These are phyloP conservation scores for Acidomyces sp. DNA, from an alignment of 495 filamentous ascomycete genomes.

Conservation along the genomic window DNA sequence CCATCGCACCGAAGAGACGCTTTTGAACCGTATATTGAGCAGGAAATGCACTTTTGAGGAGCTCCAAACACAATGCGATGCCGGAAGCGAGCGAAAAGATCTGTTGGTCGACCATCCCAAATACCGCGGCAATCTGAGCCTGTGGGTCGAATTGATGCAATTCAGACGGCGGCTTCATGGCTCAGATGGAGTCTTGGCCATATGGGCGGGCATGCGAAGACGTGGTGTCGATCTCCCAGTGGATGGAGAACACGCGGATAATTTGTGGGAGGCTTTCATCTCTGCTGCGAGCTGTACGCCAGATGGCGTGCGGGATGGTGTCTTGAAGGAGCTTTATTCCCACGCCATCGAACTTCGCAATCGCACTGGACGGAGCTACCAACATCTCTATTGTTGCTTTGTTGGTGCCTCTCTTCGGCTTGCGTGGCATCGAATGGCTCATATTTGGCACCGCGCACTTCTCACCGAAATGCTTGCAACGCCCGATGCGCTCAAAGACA, in stretches of 20 bases:
- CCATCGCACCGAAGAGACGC: no score
- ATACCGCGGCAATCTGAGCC: conserved; percentile 37
- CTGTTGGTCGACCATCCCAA: conserved; percentile 43
- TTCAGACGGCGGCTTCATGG: conserved; percentile 50
- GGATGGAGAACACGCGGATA: conserved; percentile 34
- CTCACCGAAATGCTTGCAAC: conserved; percentile 7
- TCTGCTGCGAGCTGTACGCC: conserved; percentile 15
- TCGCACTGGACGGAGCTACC: conserved; percentile 33
- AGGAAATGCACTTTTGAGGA: no score
- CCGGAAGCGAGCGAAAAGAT: not conserved
- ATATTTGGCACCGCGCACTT: conserved; percentile 21
- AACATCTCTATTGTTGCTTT: conserved; percentile 36
- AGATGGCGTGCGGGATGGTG: conserved; percentile 23
- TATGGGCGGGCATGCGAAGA: conserved; percentile 49
- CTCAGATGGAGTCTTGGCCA: conserved; percentile 40
- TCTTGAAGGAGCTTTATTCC: conserved; percentile 33
- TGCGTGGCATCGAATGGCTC: not conserved
- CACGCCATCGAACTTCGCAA: conserved; percentile 45
- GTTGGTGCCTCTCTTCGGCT: conserved; percentile 24
- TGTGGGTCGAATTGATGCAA: conserved; percentile 54
- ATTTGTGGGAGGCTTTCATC: conserved; percentile 46
- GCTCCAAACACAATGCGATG: no score
- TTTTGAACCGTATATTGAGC: no score
- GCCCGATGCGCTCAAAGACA: conserved; percentile 14
- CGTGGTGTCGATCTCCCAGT: conserved; percentile 39